Base-by-base conservation (phyloP, 768 basidiomycete species). In the Mycena vulgaris region DNA sequence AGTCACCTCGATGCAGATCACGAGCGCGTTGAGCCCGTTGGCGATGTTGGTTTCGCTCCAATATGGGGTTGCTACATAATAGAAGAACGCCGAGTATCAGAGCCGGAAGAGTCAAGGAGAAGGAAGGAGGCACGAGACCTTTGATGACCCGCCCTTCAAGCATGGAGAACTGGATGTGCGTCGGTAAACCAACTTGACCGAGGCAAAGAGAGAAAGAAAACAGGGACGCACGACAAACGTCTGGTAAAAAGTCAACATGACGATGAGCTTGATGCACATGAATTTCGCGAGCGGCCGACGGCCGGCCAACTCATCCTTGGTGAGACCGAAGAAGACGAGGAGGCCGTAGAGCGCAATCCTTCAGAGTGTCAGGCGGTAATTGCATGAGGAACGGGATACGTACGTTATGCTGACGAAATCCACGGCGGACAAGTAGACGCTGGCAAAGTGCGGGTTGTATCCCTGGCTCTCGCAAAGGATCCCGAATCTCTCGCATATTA, bases 181-280 rank as follows among this genome's bases (percentile, higher is more conserved):
- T 23, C 0, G 64, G 42, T 9, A 56, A 16, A 33, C n/a, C n/a
- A n/a, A n/a, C n/a, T n/a, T n/a, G n/a, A 39, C 37, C 19, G 27
- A 35, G 37, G 2, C 3, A 28, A 28, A 14, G 49, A 25, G 16
- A 45, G 35, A 27, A 14, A 33, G 17, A 27, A 56, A 37, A 28
- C 23, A 33, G 13, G 7, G 25, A 81, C 91, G 67, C 75, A 93
- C 91, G 48, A 94, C 79, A 74, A 95, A 93, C 0, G 87, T 83
- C 75, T 96, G 96, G 79, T 96, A 97, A 80, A 95, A 96, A 0
- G 95, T 95, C 78, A 93, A 90, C 89, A 95, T 91, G 48, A 95
- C 93, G 55, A 95, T 93, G 28, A 94, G 82, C 80, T 97, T 97
- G 85, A 97, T 96, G 11, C 90, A 83, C 69, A 97, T 75, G 79